Evolutionary conservation across 2,329 filamentous ascomycete genomes (phyloP).

Genomic region (Pseudocercospora cruenta): DNA sequence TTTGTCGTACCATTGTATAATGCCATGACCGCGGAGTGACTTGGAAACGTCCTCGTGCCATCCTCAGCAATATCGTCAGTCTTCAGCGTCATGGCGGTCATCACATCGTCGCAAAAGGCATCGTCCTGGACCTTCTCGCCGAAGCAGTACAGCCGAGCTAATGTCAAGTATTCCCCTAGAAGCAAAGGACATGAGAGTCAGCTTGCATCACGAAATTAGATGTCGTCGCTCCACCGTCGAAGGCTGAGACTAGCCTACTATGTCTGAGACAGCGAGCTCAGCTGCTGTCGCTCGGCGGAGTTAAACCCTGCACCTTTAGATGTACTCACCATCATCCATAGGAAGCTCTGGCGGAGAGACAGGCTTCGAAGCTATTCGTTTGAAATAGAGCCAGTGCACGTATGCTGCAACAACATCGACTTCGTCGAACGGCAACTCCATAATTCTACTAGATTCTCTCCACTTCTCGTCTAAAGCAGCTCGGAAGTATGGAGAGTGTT

Average conservation of each 20-base stretch:
- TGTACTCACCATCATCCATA: constrained; percentile 21
- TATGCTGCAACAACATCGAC: constrained; percentile 24
- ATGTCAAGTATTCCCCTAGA: constrained; percentile 21
- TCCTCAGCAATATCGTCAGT: constrained; percentile 26
- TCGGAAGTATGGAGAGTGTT: constrained; percentile 26
- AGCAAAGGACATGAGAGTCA: too few species aligned
- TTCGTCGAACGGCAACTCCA: constrained; percentile 25
- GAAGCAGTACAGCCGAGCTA: constrained; percentile 25
- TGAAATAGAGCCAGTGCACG: constrained; percentile 30
- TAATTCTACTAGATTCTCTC: constrained; percentile 23
- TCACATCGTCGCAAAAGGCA: constrained; percentile 24
- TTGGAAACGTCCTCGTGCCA: constrained; percentile 26
- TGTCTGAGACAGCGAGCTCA: too few species aligned
- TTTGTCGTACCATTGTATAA: constrained; percentile 26
- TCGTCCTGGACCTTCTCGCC: constrained; percentile 29
- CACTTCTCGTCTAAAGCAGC: constrained; percentile 28
- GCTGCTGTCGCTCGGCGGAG: too few species aligned
- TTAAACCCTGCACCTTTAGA: too few species aligned
- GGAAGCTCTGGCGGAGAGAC: constrained; percentile 25
- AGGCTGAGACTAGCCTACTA: too few species aligned
- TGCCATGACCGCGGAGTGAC: constrained; percentile 25
- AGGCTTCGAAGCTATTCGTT: constrained; percentile 26
- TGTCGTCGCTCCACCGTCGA: too few species aligned
- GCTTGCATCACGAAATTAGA: too few species aligned
- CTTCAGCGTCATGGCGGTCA: constrained; percentile 28